A percentile compares a stretch with the other conserved stretches of the same genome.
Evolutionary conservation across 345 rosid genomes (phyloP).

Genomic region (Dovyalis caffra): DNA sequence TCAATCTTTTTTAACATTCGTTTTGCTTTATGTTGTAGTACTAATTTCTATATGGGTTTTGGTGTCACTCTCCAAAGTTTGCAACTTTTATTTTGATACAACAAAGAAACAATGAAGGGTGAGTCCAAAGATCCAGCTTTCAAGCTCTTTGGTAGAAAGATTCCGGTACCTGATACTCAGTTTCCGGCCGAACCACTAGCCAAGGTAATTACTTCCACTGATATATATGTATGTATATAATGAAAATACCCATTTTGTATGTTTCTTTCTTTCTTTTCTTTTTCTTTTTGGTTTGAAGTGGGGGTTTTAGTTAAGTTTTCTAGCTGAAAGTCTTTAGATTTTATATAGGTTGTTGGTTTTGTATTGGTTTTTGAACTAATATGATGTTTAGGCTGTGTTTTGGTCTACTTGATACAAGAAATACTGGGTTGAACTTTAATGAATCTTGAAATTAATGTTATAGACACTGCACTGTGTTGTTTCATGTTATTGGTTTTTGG

Average conservation of each 20-base stretch:
- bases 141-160: conserved; percentile 72
- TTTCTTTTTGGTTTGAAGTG: not conserved
- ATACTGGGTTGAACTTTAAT: not conserved
- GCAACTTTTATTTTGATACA: not conserved
- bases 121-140: conserved; percentile 49
- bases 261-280: too few relatives aligned
- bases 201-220: conserved; percentile 15
- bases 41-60: conserved; percentile 31
- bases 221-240: not conserved
- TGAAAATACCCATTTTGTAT: not conserved
- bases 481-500: not conserved
- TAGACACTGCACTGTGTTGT: not conserved
- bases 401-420: not conserved
- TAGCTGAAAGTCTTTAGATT: conserved; percentile 4
- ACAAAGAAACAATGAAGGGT: not conserved
- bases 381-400: not conserved
- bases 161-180: conserved; percentile 49
- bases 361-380: not conserved
- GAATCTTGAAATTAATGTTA: conserved; percentile 6
- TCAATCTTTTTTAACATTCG: conserved; percentile 13
- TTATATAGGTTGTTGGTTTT: conserved; percentile 2
- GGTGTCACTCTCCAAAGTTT: conserved; percentile 27
- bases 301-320: not conserved
- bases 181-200: conserved; percentile 35
- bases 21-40: conserved; percentile 9